Evolutionary conservation across 2,329 filamentous ascomycete species (phyloP), one percentile per base, ranked within the genome.

Genomic region (Dactylellina sp.): DNA sequence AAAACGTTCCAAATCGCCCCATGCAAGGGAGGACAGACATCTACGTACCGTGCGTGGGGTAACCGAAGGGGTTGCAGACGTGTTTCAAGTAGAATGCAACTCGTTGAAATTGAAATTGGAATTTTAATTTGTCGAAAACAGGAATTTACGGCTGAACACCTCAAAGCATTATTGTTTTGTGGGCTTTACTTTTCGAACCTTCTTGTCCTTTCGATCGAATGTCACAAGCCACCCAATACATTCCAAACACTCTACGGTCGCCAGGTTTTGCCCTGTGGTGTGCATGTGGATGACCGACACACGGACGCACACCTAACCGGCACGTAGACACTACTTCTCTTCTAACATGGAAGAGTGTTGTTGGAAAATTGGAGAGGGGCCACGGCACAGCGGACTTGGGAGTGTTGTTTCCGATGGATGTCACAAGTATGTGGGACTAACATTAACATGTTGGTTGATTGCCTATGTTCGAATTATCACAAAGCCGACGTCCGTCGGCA

Each of bases 161-260:
- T 37, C 16, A 25, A 60, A 60, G 39, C 39, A 42, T 42, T 60
- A 40, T 46, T 35, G 22, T 20, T 46, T 24, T 46, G 25, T 24
- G 59, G 28, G 22, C 28, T 32, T 5, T 32, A 32, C 9, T 32
- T 5, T 9, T 9, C 28, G 28, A 32, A 5, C 28, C 9, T 32
- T 32, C 9, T 4, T 32, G 28, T 9, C 5, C 28, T 5, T 32
- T 32, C 28, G 28, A 9, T 32, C 28, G 28, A 9, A 32, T 32
- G 49, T 28, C 37, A 37, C 37, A 50, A 64, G 60, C 60, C 62
- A 68, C 42, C 39, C 63, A 68, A 68, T 68, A 46, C 53, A 60
- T 39, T 60, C 39, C 35, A 68, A 68, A 68, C 63, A 66, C 63
- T 68, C 44, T 57, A 32, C 28, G n/a, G n/a, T n/a, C 28, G 28